Evolutionary conservation across 176 grass and related monocot species (phyloP).

Genomic region (Oryza australiensis): DNA sequence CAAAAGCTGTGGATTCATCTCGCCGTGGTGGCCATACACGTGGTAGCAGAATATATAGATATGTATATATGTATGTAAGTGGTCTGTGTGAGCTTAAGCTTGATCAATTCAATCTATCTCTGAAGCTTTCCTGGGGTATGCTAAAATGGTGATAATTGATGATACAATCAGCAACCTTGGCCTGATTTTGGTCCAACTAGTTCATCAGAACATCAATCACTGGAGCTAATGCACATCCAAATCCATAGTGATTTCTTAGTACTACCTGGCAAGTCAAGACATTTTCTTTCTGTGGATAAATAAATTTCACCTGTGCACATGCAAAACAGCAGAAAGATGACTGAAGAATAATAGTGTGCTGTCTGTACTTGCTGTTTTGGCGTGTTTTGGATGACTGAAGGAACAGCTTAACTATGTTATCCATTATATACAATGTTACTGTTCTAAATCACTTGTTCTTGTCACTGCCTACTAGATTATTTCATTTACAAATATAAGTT

Average conservation of each 20-base stretch:
- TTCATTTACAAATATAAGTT: neutral
- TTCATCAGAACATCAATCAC: conserved; percentile 18
- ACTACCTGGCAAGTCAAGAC: no score
- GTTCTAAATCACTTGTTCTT: neutral
- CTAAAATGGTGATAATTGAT: conserved; percentile 33
- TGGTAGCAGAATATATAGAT: no score
- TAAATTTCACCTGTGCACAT: neutral
- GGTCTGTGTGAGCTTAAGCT: no score
- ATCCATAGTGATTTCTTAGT: no score
- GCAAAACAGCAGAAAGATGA: neutral
- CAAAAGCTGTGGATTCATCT: no score
- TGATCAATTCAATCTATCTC: no score
- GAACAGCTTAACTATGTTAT: neutral
- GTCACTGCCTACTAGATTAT: neutral
- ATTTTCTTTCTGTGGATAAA: no score
- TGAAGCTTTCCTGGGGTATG: no score
- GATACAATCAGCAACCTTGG: conserved; percentile 18
- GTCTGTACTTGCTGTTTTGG: no score
- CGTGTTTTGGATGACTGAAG: no score
- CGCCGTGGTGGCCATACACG: no score
- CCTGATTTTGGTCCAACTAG: neutral
- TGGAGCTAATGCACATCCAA: conserved; percentile 27
- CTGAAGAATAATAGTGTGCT: neutral
- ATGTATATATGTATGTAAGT: no score
- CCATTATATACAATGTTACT: neutral